Conservation (phyloP, 257 asterid species). For the Agastache rugosa region DNA sequence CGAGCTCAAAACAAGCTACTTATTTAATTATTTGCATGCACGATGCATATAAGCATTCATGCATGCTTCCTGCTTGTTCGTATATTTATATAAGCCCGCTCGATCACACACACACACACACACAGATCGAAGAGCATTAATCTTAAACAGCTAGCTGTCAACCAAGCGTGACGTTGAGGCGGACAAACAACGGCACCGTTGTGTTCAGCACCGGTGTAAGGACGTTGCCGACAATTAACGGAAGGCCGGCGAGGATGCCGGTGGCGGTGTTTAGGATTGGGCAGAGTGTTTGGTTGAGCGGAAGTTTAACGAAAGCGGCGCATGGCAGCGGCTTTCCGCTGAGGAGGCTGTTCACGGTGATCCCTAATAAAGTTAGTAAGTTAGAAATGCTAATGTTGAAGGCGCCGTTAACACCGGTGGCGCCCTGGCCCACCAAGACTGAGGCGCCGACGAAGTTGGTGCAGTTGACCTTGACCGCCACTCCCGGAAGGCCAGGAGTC, state of each 20-base stretch:
- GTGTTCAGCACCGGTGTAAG: background rate
- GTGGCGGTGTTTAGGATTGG: background rate
- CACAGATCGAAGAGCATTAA: too few species aligned
- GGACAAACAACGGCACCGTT: too few species aligned
- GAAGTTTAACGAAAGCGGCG: background rate
- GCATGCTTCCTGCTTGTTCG: too few species aligned
- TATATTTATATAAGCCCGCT: too few species aligned
- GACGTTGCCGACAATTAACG: background rate
- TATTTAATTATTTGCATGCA: too few species aligned
- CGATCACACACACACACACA: too few species aligned
- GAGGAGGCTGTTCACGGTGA: too few species aligned
- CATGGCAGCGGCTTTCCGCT: background rate
- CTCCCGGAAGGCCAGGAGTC: background rate
- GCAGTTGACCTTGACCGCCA: background rate
- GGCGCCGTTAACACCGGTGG: background rate
- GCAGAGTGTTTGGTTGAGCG: conserved; percentile 1
- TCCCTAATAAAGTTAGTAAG: fast-evolving
- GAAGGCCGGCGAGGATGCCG: background rate
- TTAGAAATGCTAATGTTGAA: background rate
- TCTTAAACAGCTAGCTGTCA: too few species aligned
- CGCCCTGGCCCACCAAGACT: background rate
- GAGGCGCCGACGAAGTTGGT: background rate
- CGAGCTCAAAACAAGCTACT: too few species aligned
- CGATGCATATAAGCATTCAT: too few species aligned
- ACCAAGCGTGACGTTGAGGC: too few species aligned